phyloP scores from a whole-genome alignment of 768 basidiomycete species.

The Pleurotus platypus region DNA sequence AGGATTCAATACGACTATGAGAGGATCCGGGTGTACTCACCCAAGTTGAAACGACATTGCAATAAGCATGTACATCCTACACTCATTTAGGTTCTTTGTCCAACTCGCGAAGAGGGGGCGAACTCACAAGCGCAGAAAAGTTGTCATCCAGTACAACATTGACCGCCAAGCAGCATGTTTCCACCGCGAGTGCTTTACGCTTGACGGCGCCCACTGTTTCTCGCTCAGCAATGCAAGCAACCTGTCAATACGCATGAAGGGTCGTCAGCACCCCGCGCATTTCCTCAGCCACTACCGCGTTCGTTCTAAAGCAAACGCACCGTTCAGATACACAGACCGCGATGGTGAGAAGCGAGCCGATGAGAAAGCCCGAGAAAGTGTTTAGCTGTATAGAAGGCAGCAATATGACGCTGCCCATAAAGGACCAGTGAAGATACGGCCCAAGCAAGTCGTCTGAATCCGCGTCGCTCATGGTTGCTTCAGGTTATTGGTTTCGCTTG shows the following conservation, averaged over 20 bases:
- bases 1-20: background rate
- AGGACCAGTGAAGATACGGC: conserved; percentile 37
- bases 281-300: too few relatives aligned
- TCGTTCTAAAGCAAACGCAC: conserved; percentile 26
- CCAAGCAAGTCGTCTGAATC: background rate
- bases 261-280: background rate
- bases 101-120: background rate
- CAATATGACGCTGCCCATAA: conserved; percentile 34
- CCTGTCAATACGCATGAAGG: conserved; percentile 25
- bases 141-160: conserved; percentile 52
- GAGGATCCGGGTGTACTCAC: conserved; percentile 35
- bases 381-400: conserved; percentile 36
- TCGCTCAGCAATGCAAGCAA: conserved; percentile 46
- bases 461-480: background rate
- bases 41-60: conserved; percentile 70
- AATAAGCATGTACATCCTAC: conserved; percentile 68
- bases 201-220: conserved; percentile 43
- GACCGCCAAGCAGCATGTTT: conserved; percentile 51
- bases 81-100: background rate
- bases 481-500: background rate
- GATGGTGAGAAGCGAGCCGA: conserved; percentile 40
- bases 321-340: conserved; percentile 55
- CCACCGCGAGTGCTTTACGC: conserved; percentile 36
- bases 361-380: conserved; percentile 45
- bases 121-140: conserved; percentile 59